A percentile compares a stretch with the other conserved stretches of the same genome.
Evolutionary conservation across 2,329 filamentous ascomycete species (phyloP).

Genomic region (Byssoonygena ceratinophila): DNA sequence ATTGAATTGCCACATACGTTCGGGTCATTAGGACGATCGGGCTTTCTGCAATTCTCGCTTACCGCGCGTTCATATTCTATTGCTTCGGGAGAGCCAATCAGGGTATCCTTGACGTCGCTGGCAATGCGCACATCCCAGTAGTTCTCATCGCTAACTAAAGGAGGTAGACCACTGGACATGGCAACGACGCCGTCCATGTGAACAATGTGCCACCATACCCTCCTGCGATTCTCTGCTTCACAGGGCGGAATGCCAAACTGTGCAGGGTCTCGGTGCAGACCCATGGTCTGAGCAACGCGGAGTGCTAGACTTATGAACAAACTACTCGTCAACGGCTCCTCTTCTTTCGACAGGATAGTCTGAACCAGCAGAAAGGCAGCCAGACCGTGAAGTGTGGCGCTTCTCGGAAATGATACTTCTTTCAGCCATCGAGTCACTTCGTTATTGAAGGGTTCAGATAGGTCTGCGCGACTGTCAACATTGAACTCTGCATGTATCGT

Average conservation of each 20-base stretch:
- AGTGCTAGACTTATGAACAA: conserved; percentile 40
- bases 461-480: conserved; percentile 25
- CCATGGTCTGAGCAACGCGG: conserved; percentile 41
- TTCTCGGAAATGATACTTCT: conserved; percentile 37
- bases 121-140: conserved; percentile 41
- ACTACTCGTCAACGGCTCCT: conserved; percentile 41
- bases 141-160: conserved; percentile 38
- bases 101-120: conserved; percentile 40
- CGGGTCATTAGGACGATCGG: conserved; percentile 35
- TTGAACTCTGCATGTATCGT: conserved; percentile 35
- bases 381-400: conserved; percentile 37
- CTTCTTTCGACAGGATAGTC: conserved; percentile 39
- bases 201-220: conserved; percentile 42
- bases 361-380: conserved; percentile 40
- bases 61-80: conserved; percentile 31
- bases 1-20: conserved; percentile 33
- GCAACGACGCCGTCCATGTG: conserved; percentile 42
- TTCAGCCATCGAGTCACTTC: conserved; percentile 36
- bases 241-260: conserved; percentile 38
- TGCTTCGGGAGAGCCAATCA: conserved; percentile 31
- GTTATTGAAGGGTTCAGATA: conserved; percentile 35
- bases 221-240: conserved; percentile 37
- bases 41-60: conserved; percentile 24
- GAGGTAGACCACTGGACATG: conserved; percentile 41
- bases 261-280: conserved; percentile 40